Base-by-base conservation (phyloP, 2,329 filamentous ascomycete genomes). In the Penicillium sp. region DNA sequence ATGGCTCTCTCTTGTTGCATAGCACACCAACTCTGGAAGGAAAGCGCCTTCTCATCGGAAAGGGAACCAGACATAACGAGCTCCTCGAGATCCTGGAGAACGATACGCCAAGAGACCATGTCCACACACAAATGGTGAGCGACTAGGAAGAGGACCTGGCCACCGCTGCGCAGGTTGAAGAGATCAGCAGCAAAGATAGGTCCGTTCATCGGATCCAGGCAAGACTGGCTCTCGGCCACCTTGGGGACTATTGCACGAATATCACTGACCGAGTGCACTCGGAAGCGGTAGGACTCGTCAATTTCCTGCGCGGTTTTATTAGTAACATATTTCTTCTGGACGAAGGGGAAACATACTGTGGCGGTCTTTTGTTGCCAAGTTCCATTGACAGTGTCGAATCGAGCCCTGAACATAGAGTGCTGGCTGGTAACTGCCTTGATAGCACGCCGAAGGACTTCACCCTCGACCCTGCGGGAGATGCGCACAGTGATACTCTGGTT, bases 141-240 rank as follows among this genome's bases (percentile, higher is more conserved):
- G 3, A 61, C 61, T 8, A 66, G 46, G 50, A 66, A 66, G n/a
- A 66, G 51, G 7, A 63, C 52, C 27, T 63, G 62, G 8, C 67
- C 68, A 6, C 60, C 63, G 4, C 64, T 60, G 29, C 67, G 55
- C 4, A 69, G 54, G 24, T 71, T 64, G 47, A 75, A 69, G 1
- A 74, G 50, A 45, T 74, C 69, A 9, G 68, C 64, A 1, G 67
- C 66, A 13, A 75, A 66, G 1, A 72, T 64, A 1, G 72, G 63
- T 0, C 63, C 64, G 40, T 65, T 57, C 4, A 66, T 44, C 18
- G 67, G 64, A 40, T 69, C 60, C 20, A 72, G 57, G 44, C 58
- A 63, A 6, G 48, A 52, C 51, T 70, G 64, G 44, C 61, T 68
- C 13, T 68, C 61, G 4, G 62, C 57, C 27, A 68, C 61, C 27